Base-by-base conservation (phyloP, 2,329 filamentous ascomycete species). In the Ophiostoma ulmi region DNA sequence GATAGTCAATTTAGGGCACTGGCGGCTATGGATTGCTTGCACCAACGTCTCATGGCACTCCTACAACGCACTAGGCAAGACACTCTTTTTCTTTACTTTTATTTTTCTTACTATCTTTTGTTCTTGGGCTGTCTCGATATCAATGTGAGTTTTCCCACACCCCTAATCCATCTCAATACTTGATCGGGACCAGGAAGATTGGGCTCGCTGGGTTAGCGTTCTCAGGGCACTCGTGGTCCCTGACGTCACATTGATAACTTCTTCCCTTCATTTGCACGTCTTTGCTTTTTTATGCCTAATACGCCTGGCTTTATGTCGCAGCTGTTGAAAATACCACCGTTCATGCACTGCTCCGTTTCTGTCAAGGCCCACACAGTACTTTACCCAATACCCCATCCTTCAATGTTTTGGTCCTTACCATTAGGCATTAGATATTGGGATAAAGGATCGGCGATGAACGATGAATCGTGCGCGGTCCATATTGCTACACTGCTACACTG, bases 401-500 rank as follows among this genome's bases (percentile, higher is more conserved):
- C 14, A 48, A 20, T 48, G n/a, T 48, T 48, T 48, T 48, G 44
- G 17, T 48, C 5, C 44, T 48, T 31, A 31, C 44, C 20, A 17
- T 48, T 13, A 44, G 39, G 39, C 10, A 10, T 17, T 58, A 58
- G 22, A 58, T 58, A 22, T 58, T 58, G 52, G 52, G n/a, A 2
- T 58, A 48, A 38, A 22, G 35, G 63, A 65, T 65, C 63, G 63
- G 35, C 63, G 63, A 65, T 65, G 63, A 58, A 58, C 11, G 52
- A 58, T 58, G 26, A 61, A 35, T 14, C 11, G 55, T 26, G 55
- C 22, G 58, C 14, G 58, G 7, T 58, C 52, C 26, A 26, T 58
- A 58, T 58, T 58, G 52, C 52, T 63, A 35, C 58, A 63, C 26
- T 63, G 26, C 26, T 17, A 63, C 22, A 26, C 26, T 63, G 13